These are phyloP conservation scores for Magnusiomyces paraingens DNA, from an alignment of 1,139 yeast species.

Conservation along the genomic window DNA sequence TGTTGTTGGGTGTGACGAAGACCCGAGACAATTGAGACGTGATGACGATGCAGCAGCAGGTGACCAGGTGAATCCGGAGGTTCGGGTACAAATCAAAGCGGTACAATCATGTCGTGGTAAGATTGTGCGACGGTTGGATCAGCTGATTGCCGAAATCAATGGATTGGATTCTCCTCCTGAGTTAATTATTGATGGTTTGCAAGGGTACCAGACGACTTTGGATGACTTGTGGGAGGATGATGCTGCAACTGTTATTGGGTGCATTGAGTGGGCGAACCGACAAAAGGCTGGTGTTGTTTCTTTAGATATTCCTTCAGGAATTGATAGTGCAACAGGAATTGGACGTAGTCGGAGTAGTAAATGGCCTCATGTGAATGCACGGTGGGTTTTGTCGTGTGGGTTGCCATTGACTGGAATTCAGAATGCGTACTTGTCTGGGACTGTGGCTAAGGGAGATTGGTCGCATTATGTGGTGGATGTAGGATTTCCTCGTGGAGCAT, in stretches of 20 bases:
- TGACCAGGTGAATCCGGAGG: slow-evolving; percentile 31
- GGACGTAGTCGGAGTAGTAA: slow-evolving; percentile 15
- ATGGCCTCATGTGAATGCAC: slow-evolving; percentile 32
- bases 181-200: slow-evolving; percentile 70
- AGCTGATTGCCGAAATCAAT: slow-evolving; percentile 33
- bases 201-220: slow-evolving; percentile 71
- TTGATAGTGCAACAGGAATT: slow-evolving; percentile 79
- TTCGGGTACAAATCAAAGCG: slow-evolving; percentile 43
- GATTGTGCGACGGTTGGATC: slow-evolving; percentile 36
- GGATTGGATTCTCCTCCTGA: slow-evolving; percentile 70
- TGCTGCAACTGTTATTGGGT: slow-evolving; percentile 38
- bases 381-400: slow-evolving; percentile 64
- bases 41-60: slow-evolving; percentile 20
- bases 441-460: slow-evolving; percentile 39
- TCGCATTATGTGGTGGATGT: slow-evolving; percentile 63
- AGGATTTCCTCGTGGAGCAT: slow-evolving; percentile 51
- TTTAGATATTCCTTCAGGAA: slow-evolving; percentile 75
- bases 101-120: slow-evolving; percentile 54
- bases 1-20: slow-evolving; percentile 34
- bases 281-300: slow-evolving; percentile 51
- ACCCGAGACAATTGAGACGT: slow-evolving; percentile 4
- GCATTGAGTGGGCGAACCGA: slow-evolving; percentile 69
- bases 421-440: slow-evolving; percentile 48
- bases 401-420: slow-evolving; percentile 63
- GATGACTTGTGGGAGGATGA: slow-evolving; percentile 47